Evolutionary conservation across 2,329 filamentous ascomycete genomes (phyloP).

Genomic region (Botrytis medusae): DNA sequence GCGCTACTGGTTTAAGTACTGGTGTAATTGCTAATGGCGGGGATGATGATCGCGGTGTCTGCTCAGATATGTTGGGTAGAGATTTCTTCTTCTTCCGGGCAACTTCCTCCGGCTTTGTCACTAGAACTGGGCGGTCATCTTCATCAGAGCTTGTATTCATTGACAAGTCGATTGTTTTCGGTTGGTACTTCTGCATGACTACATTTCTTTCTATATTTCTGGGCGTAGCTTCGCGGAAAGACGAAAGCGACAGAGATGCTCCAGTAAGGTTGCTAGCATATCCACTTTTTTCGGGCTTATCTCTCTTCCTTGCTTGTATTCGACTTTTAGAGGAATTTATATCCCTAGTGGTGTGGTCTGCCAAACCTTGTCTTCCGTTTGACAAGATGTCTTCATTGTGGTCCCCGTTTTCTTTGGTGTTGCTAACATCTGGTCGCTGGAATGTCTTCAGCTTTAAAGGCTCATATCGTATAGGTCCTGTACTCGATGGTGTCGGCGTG

Average conservation of each 20-base stretch:
- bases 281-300: slow-evolving; percentile 27
- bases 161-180: slow-evolving; percentile 11
- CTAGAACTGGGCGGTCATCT: not conserved
- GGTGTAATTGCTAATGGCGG: not conserved
- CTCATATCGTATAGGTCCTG: slow-evolving; percentile 34
- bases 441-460: slow-evolving; percentile 26
- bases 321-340: not conserved
- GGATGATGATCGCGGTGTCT: not conserved
- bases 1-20: not conserved
- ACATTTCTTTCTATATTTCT: not conserved
- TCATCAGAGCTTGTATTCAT: slow-evolving; percentile 14
- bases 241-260: slow-evolving; percentile 31
- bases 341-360: not conserved
- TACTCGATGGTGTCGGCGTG: slow-evolving; percentile 32
- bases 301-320: slow-evolving; percentile 25
- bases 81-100: not conserved
- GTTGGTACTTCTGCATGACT: not conserved
- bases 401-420: slow-evolving; percentile 24
- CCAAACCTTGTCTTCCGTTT: not conserved
- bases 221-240: slow-evolving; percentile 9
- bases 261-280: slow-evolving; percentile 38
- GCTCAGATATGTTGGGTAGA: not conserved
- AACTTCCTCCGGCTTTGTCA: not conserved
- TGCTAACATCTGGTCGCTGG: slow-evolving; percentile 24
- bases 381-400: not conserved